Base-by-base conservation (phyloP, 768 basidiomycete genomes). In the Tylopilus plumbeoviolaceoides region DNA sequence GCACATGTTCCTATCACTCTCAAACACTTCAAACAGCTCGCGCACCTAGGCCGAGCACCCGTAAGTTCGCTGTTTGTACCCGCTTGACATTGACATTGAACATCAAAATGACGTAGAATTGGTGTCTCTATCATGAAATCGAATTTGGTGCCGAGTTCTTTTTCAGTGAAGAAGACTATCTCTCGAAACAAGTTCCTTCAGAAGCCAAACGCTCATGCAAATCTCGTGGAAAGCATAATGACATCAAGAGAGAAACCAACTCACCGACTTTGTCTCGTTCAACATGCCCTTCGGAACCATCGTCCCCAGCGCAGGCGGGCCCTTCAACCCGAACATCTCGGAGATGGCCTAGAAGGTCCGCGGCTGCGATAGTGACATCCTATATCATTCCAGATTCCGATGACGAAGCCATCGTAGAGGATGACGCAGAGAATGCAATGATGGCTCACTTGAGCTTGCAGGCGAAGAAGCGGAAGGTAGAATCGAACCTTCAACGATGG, bases 11-110 rank as follows among this genome's bases (percentile, higher is more conserved):
- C 88, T 20, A 63, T 89, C 30, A 90, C 88, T 6, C 70, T 91
- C 47, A 83, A 87, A 61, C 87, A 89, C 61, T 91, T 91, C 71
- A 79, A 82, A 63, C 62, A 85, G n/a, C 75, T 91, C 44, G 87
- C 87, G 4, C 79, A 76, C 41, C 69, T 91, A 17, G 87, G 86
- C 18, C 76, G 75, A 54, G 69, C 75, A 27, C 80, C 84, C 9
- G 85, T 85, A 62, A 61, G 85, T 67, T 48, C 21, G 33, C 21
- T 15, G n/a, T 36, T 12, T 5, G 7, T 39, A 31, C 31, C 12
- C 4, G 20, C 27, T 46, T 21, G 18, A 18, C 48, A 51, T 25
- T 50, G 44, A 8, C 42, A 18, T 55, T 44, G n/a, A 55, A 39
- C 3, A 23, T 25, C 23, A 23, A 23, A 54, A 42, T 44, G 39